Evolutionary conservation across 495 filamentous ascomycete species (phyloP).

Genomic region (Trypethelium eluteriae): DNA sequence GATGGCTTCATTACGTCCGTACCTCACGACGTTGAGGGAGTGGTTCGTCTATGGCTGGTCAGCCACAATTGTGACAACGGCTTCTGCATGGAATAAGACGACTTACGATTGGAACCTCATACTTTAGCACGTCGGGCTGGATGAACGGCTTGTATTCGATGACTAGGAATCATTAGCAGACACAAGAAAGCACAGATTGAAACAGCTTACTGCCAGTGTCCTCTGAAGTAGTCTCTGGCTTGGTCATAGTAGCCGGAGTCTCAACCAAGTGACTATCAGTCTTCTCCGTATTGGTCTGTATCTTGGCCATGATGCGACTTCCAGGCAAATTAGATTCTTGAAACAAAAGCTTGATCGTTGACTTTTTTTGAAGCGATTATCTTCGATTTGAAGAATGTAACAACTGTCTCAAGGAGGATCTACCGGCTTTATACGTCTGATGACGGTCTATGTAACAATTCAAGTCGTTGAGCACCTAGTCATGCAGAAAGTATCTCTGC

Average conservation of each 20-base stretch:
- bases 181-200: neutral
- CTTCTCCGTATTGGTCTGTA: too few species aligned
- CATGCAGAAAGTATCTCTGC: neutral
- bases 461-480: neutral
- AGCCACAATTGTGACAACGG: neutral
- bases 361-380: neutral
- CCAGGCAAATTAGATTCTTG: too few species aligned
- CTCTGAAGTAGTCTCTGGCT: neutral
- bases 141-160: neutral
- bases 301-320: too few species aligned
- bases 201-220: neutral
- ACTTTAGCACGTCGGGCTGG: neutral
- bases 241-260: neutral
- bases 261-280: too few species aligned
- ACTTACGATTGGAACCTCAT: neutral
- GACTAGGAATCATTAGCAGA: neutral
- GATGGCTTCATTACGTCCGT: constrained; percentile 71
- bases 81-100: neutral
- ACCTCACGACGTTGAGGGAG: constrained; percentile 55
- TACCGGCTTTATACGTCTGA: neutral
- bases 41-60: neutral
- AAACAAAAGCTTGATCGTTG: neutral
- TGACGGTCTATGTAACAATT: neutral
- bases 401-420: neutral
- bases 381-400: neutral